phyloP scores from a whole-genome alignment of 1,284 basidiomycete genomes.

The Pascua sp. region DNA sequence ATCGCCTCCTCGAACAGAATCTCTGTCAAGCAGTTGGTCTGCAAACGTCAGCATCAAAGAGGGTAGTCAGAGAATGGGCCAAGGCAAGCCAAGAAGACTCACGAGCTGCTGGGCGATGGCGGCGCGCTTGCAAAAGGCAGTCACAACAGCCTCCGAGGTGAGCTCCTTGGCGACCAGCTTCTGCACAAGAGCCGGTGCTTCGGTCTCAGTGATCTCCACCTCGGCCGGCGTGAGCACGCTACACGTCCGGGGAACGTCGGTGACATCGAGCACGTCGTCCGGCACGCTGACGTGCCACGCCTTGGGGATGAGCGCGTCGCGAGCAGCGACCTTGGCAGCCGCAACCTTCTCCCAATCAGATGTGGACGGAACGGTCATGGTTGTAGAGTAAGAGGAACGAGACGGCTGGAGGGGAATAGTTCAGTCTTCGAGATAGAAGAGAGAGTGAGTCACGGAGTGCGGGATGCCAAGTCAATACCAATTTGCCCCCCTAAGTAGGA shows the following conservation, averaged over 20 bases:
- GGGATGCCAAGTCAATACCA: too few species aligned
- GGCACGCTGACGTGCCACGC: slow-evolving; percentile 57
- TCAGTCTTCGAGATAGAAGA: not conserved
- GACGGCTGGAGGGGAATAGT: not conserved
- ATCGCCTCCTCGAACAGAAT: slow-evolving; percentile 51
- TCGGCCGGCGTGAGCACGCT: slow-evolving; percentile 62
- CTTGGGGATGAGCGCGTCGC: slow-evolving; percentile 59
- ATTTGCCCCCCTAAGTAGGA: too few species aligned
- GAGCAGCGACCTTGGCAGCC: slow-evolving; percentile 56
- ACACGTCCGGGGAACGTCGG: slow-evolving; percentile 57
- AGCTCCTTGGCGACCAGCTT: slow-evolving; percentile 26
- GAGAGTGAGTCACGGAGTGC: too few species aligned
- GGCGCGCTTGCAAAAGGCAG: slow-evolving; percentile 70
- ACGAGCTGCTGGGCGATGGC: slow-evolving; percentile 77
- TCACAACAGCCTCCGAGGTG: slow-evolving; percentile 31
- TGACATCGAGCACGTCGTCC: slow-evolving; percentile 54
- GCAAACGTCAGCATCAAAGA: not conserved
- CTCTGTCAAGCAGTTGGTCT: slow-evolving; percentile 52
- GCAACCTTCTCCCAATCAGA: slow-evolving; percentile 56
- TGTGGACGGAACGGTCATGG: slow-evolving; percentile 8
- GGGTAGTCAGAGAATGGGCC: not conserved
- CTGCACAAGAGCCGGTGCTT: slow-evolving; percentile 29
- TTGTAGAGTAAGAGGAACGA: not conserved
- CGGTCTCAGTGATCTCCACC: slow-evolving; percentile 62
- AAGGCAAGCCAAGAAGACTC: slow-evolving; percentile 32